Conservation (phyloP, 306 rosid species). For the Cucurbita moschata region DNA sequence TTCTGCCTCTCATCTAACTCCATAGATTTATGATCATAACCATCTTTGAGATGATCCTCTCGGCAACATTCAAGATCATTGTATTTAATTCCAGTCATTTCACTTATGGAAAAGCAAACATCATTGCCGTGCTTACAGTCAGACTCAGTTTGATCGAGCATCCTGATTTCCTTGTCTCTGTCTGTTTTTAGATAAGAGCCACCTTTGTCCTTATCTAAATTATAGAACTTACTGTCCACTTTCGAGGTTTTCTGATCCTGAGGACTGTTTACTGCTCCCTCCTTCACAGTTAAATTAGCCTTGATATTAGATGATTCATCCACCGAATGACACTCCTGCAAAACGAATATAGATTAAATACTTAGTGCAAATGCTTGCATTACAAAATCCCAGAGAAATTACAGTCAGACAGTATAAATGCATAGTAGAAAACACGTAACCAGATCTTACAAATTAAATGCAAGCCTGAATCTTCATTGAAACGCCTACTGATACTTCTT, state of each 20-base stretch:
- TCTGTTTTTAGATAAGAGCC: background rate
- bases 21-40: slow-evolving; percentile 20
- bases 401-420: slow-evolving; percentile 7
- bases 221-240: slow-evolving; percentile 14
- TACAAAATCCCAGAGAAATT: background rate
- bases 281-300: slow-evolving; percentile 3
- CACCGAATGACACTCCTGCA: slow-evolving; percentile 14
- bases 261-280: slow-evolving; percentile 4
- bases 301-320: background rate
- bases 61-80: slow-evolving; percentile 10
- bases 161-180: background rate
- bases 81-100: slow-evolving; percentile 16
- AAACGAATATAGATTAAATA: background rate
- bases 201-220: slow-evolving; percentile 16
- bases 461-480: slow-evolving; percentile 89
- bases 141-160: background rate
- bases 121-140: slow-evolving; percentile 11
- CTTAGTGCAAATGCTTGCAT: slow-evolving; percentile 13
- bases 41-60: slow-evolving; percentile 30
- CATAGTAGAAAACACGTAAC: slow-evolving; percentile 41
- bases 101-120: slow-evolving; percentile 19
- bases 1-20: slow-evolving; percentile 23
- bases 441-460: slow-evolving; percentile 96
- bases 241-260: slow-evolving; percentile 11
- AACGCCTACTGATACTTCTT: slow-evolving; percentile 96